phyloP scores from a whole-genome alignment of 257 asterid genomes.

The Rauvolfia tetraphylla region DNA sequence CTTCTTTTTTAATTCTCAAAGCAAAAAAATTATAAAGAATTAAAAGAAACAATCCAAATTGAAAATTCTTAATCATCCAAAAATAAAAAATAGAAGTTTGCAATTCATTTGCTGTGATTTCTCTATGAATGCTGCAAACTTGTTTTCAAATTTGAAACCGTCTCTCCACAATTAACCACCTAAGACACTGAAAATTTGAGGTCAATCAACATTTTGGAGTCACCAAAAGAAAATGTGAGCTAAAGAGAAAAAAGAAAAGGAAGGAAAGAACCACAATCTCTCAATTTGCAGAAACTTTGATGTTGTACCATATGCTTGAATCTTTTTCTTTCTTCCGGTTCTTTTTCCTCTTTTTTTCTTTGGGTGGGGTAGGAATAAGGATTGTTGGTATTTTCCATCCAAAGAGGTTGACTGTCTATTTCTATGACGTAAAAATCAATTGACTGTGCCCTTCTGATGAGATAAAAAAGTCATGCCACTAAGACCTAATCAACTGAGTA shows the following conservation, averaged over 20 bases:
- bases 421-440: not conserved
- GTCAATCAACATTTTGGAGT: not conserved
- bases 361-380: not conserved
- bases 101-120: too few species aligned
- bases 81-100: too few species aligned
- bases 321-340: not conserved
- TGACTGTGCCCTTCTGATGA: not conserved
- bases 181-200: conserved; percentile 4
- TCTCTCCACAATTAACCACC: conserved; percentile 78
- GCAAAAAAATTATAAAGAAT: too few species aligned
- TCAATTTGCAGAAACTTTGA: too few species aligned
- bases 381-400: not conserved
- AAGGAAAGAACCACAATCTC: not conserved
- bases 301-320: not conserved
- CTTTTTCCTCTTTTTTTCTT: not conserved
- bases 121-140: conserved; percentile 56
- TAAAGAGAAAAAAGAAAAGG: not conserved
- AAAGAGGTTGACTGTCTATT: not conserved
- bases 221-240: not conserved
- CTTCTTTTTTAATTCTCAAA: too few species aligned
- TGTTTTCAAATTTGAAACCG: conserved; percentile 67
- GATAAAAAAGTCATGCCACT: too few species aligned
- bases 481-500: too few species aligned
- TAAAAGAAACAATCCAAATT: too few species aligned
- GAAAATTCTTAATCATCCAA: not conserved